Evolutionary conservation across 202 grass and related monocot genomes (phyloP), one percentile per base, ranked within the genome.

Genomic region (Eragrostis tef): DNA sequence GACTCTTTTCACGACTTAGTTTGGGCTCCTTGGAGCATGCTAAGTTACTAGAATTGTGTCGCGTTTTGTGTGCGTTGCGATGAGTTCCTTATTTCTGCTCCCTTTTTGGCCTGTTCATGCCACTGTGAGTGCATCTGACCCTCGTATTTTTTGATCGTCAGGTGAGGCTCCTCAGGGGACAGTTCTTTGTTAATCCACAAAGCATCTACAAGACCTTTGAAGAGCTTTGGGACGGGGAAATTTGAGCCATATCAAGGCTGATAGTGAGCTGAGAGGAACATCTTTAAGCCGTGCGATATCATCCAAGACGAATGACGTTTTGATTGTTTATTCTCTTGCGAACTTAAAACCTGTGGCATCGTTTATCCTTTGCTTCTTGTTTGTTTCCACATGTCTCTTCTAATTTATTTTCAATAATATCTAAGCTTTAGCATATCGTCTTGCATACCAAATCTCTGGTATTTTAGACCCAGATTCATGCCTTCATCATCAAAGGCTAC

Each of bases 201-300:
- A 92, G 89, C 51, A 61, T 95, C 21, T 95, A 95, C 83, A 95
- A 95, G 83, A 95, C 86, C 59, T 57, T 81, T 24, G 93, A 88
- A 31, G 93, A 95, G 21, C 83, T 95, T 16, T 95, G 93, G 93
- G 93, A 92, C 21, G 87, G 93, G 10, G 89, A 92, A 48, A 79
- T 92, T 34, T 92, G 78, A 25, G 44, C 2, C 67, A 1, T 17
- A 9, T 24, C 57, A 60, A 3, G 47, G 36, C 36, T 70, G n/a
- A 22, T 61, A 47, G 3, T 27, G 51, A 48, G 9, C 11, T 64
- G 24, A 12, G 58, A 14, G 58, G 3, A 27, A 8, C 58, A 14
- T 26, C 8, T 24, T 3, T 2, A 3, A 58, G 54, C 54, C 20
- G 13, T 24, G 9, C 3, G 20, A 58, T 58, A 58, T 11, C 20